Evolutionary conservation across 352 stramenopile species (phyloP).

Genomic region (Pythium vanterpoolii): DNA sequence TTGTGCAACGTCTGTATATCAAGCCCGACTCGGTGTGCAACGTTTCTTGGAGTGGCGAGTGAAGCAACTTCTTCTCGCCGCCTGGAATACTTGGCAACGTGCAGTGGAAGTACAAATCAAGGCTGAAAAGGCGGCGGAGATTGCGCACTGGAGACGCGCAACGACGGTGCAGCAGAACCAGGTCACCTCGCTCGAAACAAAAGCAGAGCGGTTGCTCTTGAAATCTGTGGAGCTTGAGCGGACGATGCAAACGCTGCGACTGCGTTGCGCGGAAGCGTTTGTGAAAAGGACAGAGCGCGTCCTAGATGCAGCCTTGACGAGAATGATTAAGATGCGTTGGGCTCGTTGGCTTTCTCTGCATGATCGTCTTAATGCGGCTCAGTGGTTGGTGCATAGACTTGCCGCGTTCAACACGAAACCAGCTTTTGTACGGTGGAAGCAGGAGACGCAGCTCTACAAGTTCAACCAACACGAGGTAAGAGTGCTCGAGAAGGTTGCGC

Average conservation of each 20-base stretch:
- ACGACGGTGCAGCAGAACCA: slow-evolving; percentile 14
- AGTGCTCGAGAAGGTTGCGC: slow-evolving; percentile 4
- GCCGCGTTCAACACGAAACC: neutral
- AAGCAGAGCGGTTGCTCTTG: slow-evolving; percentile 26
- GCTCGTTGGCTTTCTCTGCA: neutral
- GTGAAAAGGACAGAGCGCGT: neutral
- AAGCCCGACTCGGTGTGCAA: neutral
- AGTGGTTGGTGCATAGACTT: neutral
- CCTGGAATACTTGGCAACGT: slow-evolving; percentile 7
- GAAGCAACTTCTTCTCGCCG: neutral
- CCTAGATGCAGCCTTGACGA: neutral
- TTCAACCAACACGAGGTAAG: neutral
- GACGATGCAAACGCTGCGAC: slow-evolving; percentile 1
- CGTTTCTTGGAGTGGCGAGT: neutral
- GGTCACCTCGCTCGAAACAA: slow-evolving; percentile 16
- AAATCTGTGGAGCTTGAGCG: slow-evolving; percentile 20
- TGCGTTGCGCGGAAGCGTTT: slow-evolving; percentile 18
- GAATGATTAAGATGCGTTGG: neutral
- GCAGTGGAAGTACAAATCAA: neutral
- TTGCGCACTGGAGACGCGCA: neutral
- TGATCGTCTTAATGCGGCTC: neutral
- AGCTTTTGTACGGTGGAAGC: slow-evolving; percentile 5
- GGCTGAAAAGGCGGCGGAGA: neutral
- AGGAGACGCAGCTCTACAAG: neutral
- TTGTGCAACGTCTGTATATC: neutral